A percentile compares a stretch with the other conserved stretches of the same genome.
These are phyloP conservation scores for Aspergillus versicolor DNA, from an alignment of 2,329 filamentous ascomycete species.

Conservation along the genomic window DNA sequence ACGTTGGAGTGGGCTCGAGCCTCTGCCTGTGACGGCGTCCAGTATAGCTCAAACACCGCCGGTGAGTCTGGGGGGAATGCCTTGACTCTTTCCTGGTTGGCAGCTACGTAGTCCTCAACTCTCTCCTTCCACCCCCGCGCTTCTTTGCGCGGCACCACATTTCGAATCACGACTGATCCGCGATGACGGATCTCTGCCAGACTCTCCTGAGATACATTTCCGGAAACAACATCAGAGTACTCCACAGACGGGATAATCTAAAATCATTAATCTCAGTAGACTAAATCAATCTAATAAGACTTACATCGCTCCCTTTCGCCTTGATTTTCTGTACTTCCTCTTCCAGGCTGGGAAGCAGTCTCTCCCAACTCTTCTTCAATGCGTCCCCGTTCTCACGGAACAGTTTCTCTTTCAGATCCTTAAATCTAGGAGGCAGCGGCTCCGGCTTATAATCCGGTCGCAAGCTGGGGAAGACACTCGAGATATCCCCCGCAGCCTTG, in stretches of 20 bases:
- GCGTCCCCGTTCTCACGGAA: slow-evolving; percentile 42
- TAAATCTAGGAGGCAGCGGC: slow-evolving; percentile 44
- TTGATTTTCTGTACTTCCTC: slow-evolving; percentile 43
- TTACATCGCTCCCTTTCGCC: slow-evolving; percentile 41
- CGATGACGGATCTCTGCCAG: slow-evolving; percentile 56
- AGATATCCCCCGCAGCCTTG: slow-evolving; percentile 48
- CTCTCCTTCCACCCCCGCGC: slow-evolving; percentile 66
- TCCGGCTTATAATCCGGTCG: slow-evolving; percentile 42
- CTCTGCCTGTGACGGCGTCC: slow-evolving; percentile 66
- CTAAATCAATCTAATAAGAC: slow-evolving; percentile 2
- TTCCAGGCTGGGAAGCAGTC: slow-evolving; percentile 40
- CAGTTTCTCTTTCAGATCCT: slow-evolving; percentile 38
- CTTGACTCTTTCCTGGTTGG: slow-evolving; percentile 54
- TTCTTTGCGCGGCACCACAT: slow-evolving; percentile 63
- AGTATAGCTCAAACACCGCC: slow-evolving; percentile 74
- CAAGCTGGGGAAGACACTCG: slow-evolving; percentile 49
- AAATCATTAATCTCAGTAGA: slow-evolving; percentile 6
- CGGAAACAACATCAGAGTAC: slow-evolving; percentile 40
- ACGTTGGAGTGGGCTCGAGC: slow-evolving; percentile 67
- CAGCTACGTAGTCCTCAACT: slow-evolving; percentile 63
- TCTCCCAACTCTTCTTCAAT: slow-evolving; percentile 42
- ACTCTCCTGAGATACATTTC: slow-evolving; percentile 33
- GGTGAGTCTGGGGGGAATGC: slow-evolving; percentile 67
- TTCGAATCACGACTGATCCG: slow-evolving; percentile 63
- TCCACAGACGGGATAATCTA: slow-evolving; percentile 45